These are phyloP conservation scores for Alloteropsis angusta DNA, from an alignment of 202 grass and related monocot genomes.

Conservation along the genomic window DNA sequence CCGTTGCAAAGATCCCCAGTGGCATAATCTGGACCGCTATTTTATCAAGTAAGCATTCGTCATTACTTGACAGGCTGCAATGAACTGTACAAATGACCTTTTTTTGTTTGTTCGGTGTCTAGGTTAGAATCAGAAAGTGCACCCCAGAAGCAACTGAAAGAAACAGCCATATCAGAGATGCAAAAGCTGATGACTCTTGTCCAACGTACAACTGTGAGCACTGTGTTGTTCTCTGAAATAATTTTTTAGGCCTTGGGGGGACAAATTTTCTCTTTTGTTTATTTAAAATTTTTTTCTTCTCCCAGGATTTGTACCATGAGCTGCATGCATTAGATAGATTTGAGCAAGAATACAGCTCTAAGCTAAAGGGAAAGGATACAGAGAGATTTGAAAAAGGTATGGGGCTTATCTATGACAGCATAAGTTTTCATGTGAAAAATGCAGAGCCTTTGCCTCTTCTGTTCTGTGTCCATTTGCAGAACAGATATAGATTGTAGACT, in stretches of 20 bases:
- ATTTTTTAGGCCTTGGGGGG: background rate
- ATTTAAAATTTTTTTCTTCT: conserved; percentile 16
- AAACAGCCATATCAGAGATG: conserved; percentile 47
- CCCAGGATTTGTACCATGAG: conserved; percentile 94
- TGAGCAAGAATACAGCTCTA: conserved; percentile 66
- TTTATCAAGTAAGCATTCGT: conserved; percentile 53
- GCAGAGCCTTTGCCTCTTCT: background rate
- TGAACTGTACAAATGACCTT: conserved; percentile 12
- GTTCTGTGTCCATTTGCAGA: background rate
- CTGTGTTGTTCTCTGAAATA: conserved; percentile 12
- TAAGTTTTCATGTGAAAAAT: background rate
- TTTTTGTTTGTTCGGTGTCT: conserved; percentile 31
- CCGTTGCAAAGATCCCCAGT: conserved; percentile 67
- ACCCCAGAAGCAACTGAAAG: conserved; percentile 66
- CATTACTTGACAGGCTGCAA: conserved; percentile 13
- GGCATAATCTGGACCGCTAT: conserved; percentile 67
- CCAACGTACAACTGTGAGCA: conserved; percentile 64
- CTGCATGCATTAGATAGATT: conserved; percentile 83
- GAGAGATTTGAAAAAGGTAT: conserved; percentile 53
- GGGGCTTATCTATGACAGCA: background rate
- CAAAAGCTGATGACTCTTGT: conserved; percentile 74
- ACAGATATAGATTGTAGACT: background rate
- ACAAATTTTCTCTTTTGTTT: background rate
- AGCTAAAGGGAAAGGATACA: conserved; percentile 38
- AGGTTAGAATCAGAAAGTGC: conserved; percentile 69